These are phyloP conservation scores for Podaxis sp. DNA, from an alignment of 768 basidiomycete species.

Conservation along the genomic window DNA sequence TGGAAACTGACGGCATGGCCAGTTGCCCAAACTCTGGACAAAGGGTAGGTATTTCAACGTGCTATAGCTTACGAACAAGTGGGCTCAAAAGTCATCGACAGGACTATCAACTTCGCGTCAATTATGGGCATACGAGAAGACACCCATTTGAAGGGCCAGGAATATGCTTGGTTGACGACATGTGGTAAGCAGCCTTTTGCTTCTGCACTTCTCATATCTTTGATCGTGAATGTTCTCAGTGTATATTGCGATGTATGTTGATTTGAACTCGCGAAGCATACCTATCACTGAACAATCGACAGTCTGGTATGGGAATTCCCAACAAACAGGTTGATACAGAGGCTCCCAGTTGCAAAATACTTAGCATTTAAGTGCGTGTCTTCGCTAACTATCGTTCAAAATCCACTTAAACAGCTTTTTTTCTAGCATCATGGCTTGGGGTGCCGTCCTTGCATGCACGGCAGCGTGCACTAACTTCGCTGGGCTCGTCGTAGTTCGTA, in stretches of 20 bases:
- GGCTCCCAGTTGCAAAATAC: conserved; percentile 49
- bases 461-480: conserved; percentile 45
- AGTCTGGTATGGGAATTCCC: conserved; percentile 46
- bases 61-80: neutral
- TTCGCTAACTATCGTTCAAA: neutral
- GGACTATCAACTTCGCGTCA: conserved; percentile 44
- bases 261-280: neutral
- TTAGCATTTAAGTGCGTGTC: conserved; percentile 38
- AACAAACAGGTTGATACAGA: conserved; percentile 45
- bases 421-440: conserved; percentile 38
- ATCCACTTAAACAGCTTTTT: neutral
- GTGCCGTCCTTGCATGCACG: conserved; percentile 45
- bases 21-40: conserved; percentile 46
- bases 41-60: conserved; percentile 29
- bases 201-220: neutral
- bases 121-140: conserved; percentile 47
- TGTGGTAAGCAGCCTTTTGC: conserved; percentile 31
- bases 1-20: neutral
- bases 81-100: conserved; percentile 13
- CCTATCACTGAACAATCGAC: neutral
- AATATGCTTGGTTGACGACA: conserved; percentile 48
- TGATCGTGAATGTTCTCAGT: conserved; percentile 20
- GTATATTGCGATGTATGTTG: conserved; percentile 37
- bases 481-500: conserved; percentile 44
- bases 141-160: conserved; percentile 44